Base-by-base conservation (phyloP, 2,329 filamentous ascomycete species). In the Emmonsiellopsis sp. region DNA sequence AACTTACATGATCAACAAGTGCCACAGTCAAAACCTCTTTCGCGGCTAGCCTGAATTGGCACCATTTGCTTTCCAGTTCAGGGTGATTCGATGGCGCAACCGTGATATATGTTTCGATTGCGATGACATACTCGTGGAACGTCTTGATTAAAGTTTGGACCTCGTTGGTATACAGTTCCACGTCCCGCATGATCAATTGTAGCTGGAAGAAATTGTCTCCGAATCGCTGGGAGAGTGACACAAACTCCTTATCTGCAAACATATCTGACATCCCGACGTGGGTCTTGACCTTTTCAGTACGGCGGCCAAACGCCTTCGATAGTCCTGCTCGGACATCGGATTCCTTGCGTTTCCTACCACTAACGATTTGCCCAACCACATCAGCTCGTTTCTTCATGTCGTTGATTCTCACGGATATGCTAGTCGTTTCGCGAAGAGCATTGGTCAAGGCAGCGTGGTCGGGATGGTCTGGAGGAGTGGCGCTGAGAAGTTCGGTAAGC, bases 381-480 rank as follows among this genome's bases (percentile, higher is more conserved):
- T 96, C 89, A 55, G 92, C 90, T 51, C 94, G 91, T 72, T 92
- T 94, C 74, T 96, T 97, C 52, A 90, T 85, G 66, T 94, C 90
- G 72, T 98, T 95, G 68, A 97, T 97, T 44, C 82, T 77, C 40
- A 78, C 74, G 33, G 80, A 79, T 58, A 84, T 78, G 52, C 75
- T 77, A 6, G 77, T 79, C 33, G 83, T 74, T 56, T 92, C 87
- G 51, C 87, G 81, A 21, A 88, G 82, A 8, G 91, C 86, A 39
- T 78, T 79, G 58, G 86, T 82, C 36, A 98, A 78, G 7, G 80
- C 74, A 31, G 77, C 74, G 56, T 85, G 81, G 68, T 98, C 93
- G 0, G 92, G 91, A 65, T 98, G 93, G 57, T 90, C 85, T 8
- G 78, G 71, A 0, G 88, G 85, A 0, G 92, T 97, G 53, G 85